Percentiles rank a stretch among this genome's conserved stretches.
These are phyloP conservation scores for Malbranchea cinnamomea DNA, from an alignment of 2,329 filamentous ascomycete genomes.

Conservation along the genomic window DNA sequence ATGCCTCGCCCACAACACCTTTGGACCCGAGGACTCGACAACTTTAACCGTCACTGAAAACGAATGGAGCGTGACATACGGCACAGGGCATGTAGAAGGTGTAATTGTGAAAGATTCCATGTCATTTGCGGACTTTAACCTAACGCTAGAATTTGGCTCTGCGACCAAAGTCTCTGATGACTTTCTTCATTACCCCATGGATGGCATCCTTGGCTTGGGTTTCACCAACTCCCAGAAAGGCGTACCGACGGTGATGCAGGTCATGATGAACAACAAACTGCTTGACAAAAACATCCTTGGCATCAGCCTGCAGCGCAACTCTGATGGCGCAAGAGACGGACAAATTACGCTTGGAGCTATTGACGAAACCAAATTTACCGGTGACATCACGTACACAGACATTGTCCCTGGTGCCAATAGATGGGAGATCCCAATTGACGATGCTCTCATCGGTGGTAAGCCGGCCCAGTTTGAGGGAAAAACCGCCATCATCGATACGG, in stretches of 20 bases:
- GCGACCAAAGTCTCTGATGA: constrained; percentile 57
- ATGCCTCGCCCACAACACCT: constrained; percentile 56
- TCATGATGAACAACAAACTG: constrained; percentile 40
- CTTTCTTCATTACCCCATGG: constrained; percentile 67
- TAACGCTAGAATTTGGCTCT: constrained; percentile 51
- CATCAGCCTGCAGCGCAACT: constrained; percentile 52
- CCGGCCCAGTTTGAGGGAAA: constrained; percentile 38
- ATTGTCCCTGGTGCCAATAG: constrained; percentile 38
- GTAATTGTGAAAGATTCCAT: constrained; percentile 51
- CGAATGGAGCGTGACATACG: constrained; percentile 56
- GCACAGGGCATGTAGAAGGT: constrained; percentile 59
- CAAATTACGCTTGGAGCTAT: constrained; percentile 62
- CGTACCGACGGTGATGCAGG: constrained; percentile 51
- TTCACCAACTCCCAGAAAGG: constrained; percentile 40
- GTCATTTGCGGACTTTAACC: constrained; percentile 45
- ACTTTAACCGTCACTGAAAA: constrained; percentile 41
- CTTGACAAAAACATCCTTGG: constrained; percentile 55
- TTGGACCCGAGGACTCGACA: constrained; percentile 50
- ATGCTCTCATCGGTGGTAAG: constrained; percentile 47
- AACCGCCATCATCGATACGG: constrained; percentile 65
- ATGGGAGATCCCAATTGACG: constrained; percentile 61
- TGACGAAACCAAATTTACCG: constrained; percentile 51
- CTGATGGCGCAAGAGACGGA: constrained; percentile 53
- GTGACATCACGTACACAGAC: constrained; percentile 51
- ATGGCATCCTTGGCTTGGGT: constrained; percentile 72